Base-by-base conservation (phyloP, 257 asterid genomes). In the Solanum habrochaites region DNA sequence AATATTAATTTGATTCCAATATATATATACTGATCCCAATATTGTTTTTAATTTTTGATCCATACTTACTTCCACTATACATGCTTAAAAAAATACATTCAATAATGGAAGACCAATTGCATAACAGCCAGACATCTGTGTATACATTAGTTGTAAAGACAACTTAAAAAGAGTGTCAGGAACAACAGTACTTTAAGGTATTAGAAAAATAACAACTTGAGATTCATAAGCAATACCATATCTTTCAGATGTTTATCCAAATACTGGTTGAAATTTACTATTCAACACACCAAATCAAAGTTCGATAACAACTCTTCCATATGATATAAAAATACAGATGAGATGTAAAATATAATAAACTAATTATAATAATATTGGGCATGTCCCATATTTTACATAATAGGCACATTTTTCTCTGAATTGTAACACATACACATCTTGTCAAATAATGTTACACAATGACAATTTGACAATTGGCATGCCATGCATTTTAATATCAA, bases 61-160 rank as follows among this genome's bases (percentile, higher is more conserved):
- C 87, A 43, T 86, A 43, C 71, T 52, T 83, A 45, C 74, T 31
- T 82, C 88, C 91, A 86, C 88, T 86, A 85, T 83, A 85, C 37
- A 62, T 70, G 47, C 66, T 58, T 84, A 2, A 70, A 85, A 58
- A 58, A 20, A 58, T 56, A 62, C 85, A 85, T 62, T 86, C 89
- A 90, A 87, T 90, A 90, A 88, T 90, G 87, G 78, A 81, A 75
- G 71, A 74, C 86, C 87, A 73, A 27, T 66, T 86, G 86, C 47
- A 29, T 13, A 81, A 81, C 85, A 81, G 69, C 70, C 29, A 81
- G 69, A 81, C 69, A 81, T 49, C 85, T 81, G 45, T 81, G 85
- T 20, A 81, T 10, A 29, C 39, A 81, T 49, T 81, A 81, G 85
- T 81, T 89, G 89, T 87, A 89, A 89, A 89, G 91, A 84, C 85